phyloP scores from a whole-genome alignment of 345 rosid genomes.

The Salix viminalis region DNA sequence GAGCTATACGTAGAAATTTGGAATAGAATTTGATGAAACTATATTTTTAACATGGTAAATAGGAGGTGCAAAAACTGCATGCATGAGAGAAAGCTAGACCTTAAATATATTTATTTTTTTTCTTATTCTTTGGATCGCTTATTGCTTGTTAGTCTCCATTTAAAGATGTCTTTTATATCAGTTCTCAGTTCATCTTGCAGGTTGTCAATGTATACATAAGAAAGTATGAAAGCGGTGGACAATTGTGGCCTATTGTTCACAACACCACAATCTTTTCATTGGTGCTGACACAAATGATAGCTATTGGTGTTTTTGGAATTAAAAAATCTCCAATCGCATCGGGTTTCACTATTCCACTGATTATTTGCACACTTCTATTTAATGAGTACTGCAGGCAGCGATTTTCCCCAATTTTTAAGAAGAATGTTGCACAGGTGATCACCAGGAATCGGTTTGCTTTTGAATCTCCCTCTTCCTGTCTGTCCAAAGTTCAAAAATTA shows the following conservation, averaged over 20 bases:
- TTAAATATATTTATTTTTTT: not conserved
- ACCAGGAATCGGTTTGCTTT: not conserved
- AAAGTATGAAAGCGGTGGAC: constrained; percentile 81
- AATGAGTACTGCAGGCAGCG: constrained; percentile 78
- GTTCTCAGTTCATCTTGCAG: constrained; percentile 34
- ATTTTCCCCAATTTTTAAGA: constrained; percentile 58
- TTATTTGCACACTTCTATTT: constrained; percentile 67
- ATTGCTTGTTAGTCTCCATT: not conserved
- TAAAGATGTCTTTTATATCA: not conserved
- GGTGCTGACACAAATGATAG: constrained; percentile 75
- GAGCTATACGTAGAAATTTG: not conserved
- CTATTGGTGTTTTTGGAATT: constrained; percentile 77
- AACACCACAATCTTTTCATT: constrained; percentile 82
- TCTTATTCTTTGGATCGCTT: not conserved
- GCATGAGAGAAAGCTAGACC: not conserved
- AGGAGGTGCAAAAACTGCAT: not conserved
- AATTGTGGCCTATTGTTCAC: constrained; percentile 79
- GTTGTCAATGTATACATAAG: constrained; percentile 66
- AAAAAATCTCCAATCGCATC: constrained; percentile 67
- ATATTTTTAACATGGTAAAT: not conserved
- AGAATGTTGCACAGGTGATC: constrained; percentile 62
- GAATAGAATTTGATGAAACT: not conserved
- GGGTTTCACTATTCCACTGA: constrained; percentile 68
- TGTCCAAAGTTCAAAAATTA: not conserved
- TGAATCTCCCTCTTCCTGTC: not conserved